Evolutionary conservation across 306 rosid species (phyloP), one percentile per base, ranked within the genome.

Genomic region (Sindora glabra): DNA sequence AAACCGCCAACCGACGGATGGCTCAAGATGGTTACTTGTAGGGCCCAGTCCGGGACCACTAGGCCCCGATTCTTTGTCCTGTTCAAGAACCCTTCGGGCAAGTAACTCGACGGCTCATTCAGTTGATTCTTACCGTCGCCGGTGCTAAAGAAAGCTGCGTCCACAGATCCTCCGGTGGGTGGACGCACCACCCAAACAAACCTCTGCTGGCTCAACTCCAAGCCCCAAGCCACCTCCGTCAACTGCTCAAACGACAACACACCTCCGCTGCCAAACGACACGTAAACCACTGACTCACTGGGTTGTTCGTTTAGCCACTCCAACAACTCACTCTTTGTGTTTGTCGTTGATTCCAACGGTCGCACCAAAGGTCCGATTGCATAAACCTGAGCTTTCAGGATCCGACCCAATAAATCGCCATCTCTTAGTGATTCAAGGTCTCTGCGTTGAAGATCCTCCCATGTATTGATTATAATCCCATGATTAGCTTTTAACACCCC

Each of bases 211-310:
- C 86, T 88, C 27, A 85, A 2, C 49, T 88, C 96, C 74, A 88
- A 72, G 4, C 94, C 94, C 66, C 50, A 80, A 0, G 96, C 96
- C 32, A 82, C 5, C 54, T 88, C 88, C 0, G 6, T 72, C 63
- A 60, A 71, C 22, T 88, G 94, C 37, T 88, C 80, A n/a, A 0
- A 14, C 17, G 81, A 58, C 24, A 88, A 0, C 2, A 76, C 71
- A 7, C 94, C 96, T 0, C 94, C 96, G 8, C 89, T 88, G 2
- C 96, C 89, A 13, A 88, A 76, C 0, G 84, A 82, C 9, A 88
- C 81, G 19, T 75, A 80, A 16, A 88, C 3, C 36, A 85, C 86
- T 0, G 96, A 85, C 17, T 82, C 69, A 0, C 0, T 10, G 0
- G 84, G 81, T 29, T 85, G 94, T 8, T 51, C 13, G 26, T 85